Percentiles rank a stretch among this genome's conserved stretches.
Evolutionary conservation across 352 stramenopile species (phyloP).

Genomic region (Globisporangium alternatum): DNA sequence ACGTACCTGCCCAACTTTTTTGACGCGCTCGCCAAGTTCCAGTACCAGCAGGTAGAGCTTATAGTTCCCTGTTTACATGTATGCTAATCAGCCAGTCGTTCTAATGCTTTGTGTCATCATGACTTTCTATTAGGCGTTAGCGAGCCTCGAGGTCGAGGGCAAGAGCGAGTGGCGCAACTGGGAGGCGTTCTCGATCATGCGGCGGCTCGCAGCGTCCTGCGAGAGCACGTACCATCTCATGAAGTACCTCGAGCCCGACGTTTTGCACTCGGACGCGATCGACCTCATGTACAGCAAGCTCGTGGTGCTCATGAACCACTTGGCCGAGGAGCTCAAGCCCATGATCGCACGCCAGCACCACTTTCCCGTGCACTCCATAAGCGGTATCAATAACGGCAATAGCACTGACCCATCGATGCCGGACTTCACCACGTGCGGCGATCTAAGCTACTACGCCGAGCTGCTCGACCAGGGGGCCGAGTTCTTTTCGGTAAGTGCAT

Average conservation of each 20-base stretch:
- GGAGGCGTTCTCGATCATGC: conserved; percentile 49
- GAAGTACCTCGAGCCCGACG: conserved; percentile 58
- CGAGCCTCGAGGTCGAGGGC: conserved; percentile 38
- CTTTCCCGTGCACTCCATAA: conserved; percentile 25
- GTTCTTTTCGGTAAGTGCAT: conserved; percentile 66
- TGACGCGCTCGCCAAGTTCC: conserved; percentile 54
- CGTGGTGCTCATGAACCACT: conserved; percentile 53
- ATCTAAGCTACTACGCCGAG: conserved; percentile 74
- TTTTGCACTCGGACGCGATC: conserved; percentile 54
- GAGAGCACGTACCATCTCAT: conserved; percentile 74
- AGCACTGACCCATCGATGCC: conserved; percentile 13
- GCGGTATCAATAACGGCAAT: conserved; percentile 7
- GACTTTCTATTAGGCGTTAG: conserved; percentile 27
- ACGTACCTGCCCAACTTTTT: conserved; percentile 58
- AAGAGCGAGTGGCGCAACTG: conserved; percentile 47
- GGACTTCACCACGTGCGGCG: conserved; percentile 42
- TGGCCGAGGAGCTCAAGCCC: conserved; percentile 52
- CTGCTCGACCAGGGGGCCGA: conserved; percentile 69
- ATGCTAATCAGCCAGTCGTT: neutral
- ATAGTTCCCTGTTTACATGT: neutral
- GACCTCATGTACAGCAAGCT: conserved; percentile 63
- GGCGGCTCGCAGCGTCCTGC: conserved; percentile 56
- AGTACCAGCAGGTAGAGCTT: conserved; percentile 47
- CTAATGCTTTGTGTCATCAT: neutral
- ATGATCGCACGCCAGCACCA: conserved; percentile 28